These are phyloP conservation scores for Colletotrichum sidae DNA, from an alignment of 2,329 filamentous ascomycete genomes.

Conservation along the genomic window DNA sequence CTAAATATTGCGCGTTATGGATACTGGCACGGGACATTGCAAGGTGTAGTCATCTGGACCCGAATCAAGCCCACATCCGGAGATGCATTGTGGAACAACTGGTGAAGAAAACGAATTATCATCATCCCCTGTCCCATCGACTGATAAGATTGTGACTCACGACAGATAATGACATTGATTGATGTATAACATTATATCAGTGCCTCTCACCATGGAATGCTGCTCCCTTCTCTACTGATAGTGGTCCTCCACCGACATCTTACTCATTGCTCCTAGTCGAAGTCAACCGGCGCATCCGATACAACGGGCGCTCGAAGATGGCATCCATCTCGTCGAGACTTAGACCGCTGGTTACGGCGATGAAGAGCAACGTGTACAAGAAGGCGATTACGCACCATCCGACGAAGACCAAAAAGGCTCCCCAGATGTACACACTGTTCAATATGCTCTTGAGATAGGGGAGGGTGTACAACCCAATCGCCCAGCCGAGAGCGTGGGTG, in stretches of 20 bases:
- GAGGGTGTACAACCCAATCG: slow-evolving; percentile 48
- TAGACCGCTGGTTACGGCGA: slow-evolving; percentile 11
- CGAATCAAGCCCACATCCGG: too few relatives aligned
- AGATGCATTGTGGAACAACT: background rate
- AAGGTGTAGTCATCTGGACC: too few relatives aligned
- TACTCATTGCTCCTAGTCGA: background rate
- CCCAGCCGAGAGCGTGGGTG: slow-evolving; percentile 58
- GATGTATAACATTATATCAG: background rate
- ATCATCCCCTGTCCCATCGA: background rate
- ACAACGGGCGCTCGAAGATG: slow-evolving; percentile 18
- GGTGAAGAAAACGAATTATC: too few relatives aligned
- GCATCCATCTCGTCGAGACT: slow-evolving; percentile 19
- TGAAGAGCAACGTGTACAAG: slow-evolving; percentile 14
- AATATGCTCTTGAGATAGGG: slow-evolving; percentile 50
- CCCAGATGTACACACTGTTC: slow-evolving; percentile 7
- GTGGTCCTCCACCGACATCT: background rate
- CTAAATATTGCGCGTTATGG: too few relatives aligned
- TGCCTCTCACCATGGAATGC: slow-evolving; percentile 3
- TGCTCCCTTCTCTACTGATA: slow-evolving; percentile 1
- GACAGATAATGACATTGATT: background rate
- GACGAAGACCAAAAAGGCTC: slow-evolving; percentile 17
- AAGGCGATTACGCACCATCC: slow-evolving; percentile 16
- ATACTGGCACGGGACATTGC: too few relatives aligned
- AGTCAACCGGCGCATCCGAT: background rate
- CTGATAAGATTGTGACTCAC: background rate